Base-by-base conservation (phyloP, 768 basidiomycete species). In the Russula earlei region DNA sequence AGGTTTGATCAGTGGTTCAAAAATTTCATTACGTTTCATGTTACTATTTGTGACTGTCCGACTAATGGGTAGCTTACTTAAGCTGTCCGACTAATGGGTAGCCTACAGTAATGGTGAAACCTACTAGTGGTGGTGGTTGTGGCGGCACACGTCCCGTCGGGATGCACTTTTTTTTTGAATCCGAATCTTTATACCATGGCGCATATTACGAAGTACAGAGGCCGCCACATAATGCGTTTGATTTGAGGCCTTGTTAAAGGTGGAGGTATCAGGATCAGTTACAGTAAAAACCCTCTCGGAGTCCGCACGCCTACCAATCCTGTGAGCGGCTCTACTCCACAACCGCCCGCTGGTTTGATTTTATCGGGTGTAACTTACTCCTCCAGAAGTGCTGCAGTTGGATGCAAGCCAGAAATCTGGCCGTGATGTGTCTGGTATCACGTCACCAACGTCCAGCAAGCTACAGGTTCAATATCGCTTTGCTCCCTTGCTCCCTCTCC, bases 211-310 rank as follows among this genome's bases (percentile, higher is more conserved):
- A n/a, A n/a, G n/a, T n/a, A n/a, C n/a, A n/a, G n/a, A n/a, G n/a
- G n/a, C n/a, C n/a, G n/a, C n/a, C n/a, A n/a, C n/a, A n/a, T n/a
- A n/a, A n/a, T n/a, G n/a, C n/a, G n/a, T n/a, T n/a, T n/a, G n/a
- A n/a, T 99, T 40, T 82, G 83, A 56, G 94, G 95, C 8, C 73
- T 94, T 25, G 87, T 99, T 67, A 97, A 96, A 72, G 90, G 91
- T 58, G 87, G 85, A 40, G 90, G 91, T n/a, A 97, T 99, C 58
- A 84, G 96, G 38, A 72, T 99, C 52, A 96, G 93, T 7, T 99
- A 95, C 71, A 95, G 92, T 72, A 97, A 96, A 79, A 96, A 98
- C 68, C 93, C 94, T 7, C 78, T 98, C n/a, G 94, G 94, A 45
- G 87, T 91, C 49, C 84, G 88, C 46, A 88, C 87, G 8, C 84